Base-by-base conservation (phyloP, 2,329 filamentous ascomycete genomes). In the Kalmusia sp. region DNA sequence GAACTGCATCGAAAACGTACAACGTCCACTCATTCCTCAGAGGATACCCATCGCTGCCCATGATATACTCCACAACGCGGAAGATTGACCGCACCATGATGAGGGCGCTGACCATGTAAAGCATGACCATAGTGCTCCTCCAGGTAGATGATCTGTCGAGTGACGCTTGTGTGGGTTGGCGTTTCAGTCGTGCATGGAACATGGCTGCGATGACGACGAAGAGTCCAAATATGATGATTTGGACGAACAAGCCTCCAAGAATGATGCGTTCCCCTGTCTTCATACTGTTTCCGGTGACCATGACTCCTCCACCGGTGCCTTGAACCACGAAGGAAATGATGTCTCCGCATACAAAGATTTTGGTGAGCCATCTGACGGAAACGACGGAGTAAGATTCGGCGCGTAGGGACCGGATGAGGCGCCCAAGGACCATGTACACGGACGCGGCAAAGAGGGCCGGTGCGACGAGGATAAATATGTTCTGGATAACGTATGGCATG, bases 331-430 rank as follows among this genome's bases (percentile, higher is more conserved):
- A 80, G 1, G 78, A 80, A 11, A 82, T 38, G 5, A 84, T 62
- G 58, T 85, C 82, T 28, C 82, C 79, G 7, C 62, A 35, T 6
- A 86, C 80, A 57, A 85, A 86, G 21, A 79, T 71, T 41, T 75
- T 80, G 1, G 82, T 84, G 7, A 84, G 61, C 74, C 77, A 78
- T 8, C 52, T 72, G n/a, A n/a, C n/a, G n/a, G n/a, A n/a, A n/a
- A 2, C 69, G 62, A 3, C 64, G 57, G 45, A 82, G 67, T 0
- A 66, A 39, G n/a, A 73, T 65, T 4, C 70, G 75, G 19, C 77
- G 65, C 3, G 77, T 64, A 30, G 66, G 12, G 6, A 64, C 21
- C 39, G 46, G 21, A 77, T 68, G 31, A 77, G 59, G 28, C 74
- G 70, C 8, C 71, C 64, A 3, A 77, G 69, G 1, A 69, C 72